Conservation (phyloP, 176 grass and related monocot species). For the Phragmites australis region DNA sequence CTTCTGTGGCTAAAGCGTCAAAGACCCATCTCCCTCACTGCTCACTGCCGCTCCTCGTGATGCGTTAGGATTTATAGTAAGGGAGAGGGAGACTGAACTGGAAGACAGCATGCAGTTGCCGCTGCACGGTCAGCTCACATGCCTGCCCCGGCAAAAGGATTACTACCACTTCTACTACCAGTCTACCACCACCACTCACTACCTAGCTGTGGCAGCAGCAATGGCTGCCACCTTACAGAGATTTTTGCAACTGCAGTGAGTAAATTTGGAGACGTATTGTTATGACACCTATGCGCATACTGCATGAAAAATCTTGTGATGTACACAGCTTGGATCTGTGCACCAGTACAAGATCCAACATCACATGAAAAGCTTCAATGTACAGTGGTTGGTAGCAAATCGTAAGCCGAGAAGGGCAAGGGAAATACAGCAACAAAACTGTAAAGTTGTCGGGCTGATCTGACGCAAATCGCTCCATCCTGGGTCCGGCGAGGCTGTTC, state of each 20-base stretch:
- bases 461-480: constrained; percentile 18
- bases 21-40: not conserved
- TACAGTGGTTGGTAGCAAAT: not conserved
- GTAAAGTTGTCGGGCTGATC: not conserved
- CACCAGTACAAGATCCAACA: constrained; percentile 28
- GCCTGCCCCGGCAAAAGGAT: constrained; percentile 16
- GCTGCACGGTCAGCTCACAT: constrained; percentile 37
- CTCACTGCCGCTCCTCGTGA: not conserved
- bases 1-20: not conserved
- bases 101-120: not conserved
- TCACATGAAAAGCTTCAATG: not conserved
- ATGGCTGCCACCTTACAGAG: not conserved
- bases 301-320: not conserved
- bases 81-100: not conserved
- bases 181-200: not conserved
- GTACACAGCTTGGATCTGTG: not conserved
- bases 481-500: not conserved
- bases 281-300: not conserved
- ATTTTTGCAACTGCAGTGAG: not conserved
- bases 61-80: constrained; percentile 33
- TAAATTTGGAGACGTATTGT: constrained; percentile 15
- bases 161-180: not conserved
- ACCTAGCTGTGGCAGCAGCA: not conserved
- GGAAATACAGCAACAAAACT: not conserved
- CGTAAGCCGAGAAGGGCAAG: not conserved